Base-by-base conservation (phyloP, 352 stramenopile genomes). In the Lagenidium sp. region DNA sequence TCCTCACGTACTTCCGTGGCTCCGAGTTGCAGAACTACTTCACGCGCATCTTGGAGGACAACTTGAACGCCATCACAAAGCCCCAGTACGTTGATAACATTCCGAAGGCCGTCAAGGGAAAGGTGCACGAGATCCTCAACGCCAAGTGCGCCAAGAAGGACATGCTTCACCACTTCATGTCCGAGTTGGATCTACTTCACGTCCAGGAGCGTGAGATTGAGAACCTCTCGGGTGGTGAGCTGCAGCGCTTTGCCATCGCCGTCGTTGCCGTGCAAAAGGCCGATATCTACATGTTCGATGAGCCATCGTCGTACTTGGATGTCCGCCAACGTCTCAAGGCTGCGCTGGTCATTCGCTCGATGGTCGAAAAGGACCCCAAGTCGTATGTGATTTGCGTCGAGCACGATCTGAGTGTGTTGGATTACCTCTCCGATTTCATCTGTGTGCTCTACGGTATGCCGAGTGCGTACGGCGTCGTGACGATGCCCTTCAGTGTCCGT, bases 211-310 rank as follows among this genome's bases (percentile, higher is more conserved):
- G 97, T 48, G 94, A 99, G 40, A 94, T 99, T 45, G 72, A 86
- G 41, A 85, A 85, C 55, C 63, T 99, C 21, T 98, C 86, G 32
- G 97, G 97, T 65, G 97, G 97, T 26, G 97, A 99, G 70, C 76
- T 99, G 32, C 97, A 99, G 75, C 91, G 97, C 42, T 99, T 99
- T 65, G 96, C 97, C 2, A 99, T 99, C 62, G 90, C 82, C 16
- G 87, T 97, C 20, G 93, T 98, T 34, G 88, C 91, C 3, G 84
- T 99, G 25, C 90, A 98, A 54, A 76, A 94, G 26, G 85, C 85
- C 20, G 96, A 99, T 74, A 97, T 99, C 22, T 99, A 99, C 85
- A 99, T 99, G 95, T 99, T 99, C 66, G 97, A 99, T 52, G 97
- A 99, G 69, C 97, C 97, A 5, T 98, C 92, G 18, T 98, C 91